Evolutionary conservation across 306 rosid species (phyloP).

Genomic region (Cajanus cajan): DNA sequence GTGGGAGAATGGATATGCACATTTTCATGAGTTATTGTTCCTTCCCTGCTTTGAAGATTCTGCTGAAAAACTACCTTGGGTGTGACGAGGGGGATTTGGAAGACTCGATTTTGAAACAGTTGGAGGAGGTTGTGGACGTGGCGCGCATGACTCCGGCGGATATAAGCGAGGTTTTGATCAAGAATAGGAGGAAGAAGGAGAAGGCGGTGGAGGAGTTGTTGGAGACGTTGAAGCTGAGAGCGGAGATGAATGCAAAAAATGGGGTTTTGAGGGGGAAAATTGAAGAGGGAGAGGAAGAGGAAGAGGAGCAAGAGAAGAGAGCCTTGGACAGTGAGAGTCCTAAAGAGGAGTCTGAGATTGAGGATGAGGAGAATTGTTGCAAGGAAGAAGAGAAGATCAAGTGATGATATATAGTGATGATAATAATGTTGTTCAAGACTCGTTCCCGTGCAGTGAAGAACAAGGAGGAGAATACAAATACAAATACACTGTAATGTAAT

Average conservation of each 20-base stretch:
- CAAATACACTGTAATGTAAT: background rate
- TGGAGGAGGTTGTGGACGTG: constrained; percentile 53
- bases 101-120: constrained; percentile 12
- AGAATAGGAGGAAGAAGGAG: constrained; percentile 61
- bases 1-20: constrained; percentile 99
- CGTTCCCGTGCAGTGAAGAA: background rate
- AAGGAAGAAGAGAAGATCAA: constrained; percentile 43
- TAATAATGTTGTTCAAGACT: background rate
- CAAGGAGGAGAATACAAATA: background rate
- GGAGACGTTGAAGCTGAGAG: constrained; percentile 56
- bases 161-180: constrained; percentile 85
- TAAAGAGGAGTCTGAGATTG: constrained; percentile 52
- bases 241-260: constrained; percentile 49
- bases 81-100: constrained; percentile 46
- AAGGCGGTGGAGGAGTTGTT: constrained; percentile 58
- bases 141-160: constrained; percentile 95
- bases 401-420: background rate
- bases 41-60: constrained; percentile 63
- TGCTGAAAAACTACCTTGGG: constrained; percentile 70
- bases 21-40: constrained; percentile 81
- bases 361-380: constrained; percentile 29
- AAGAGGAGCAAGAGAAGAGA: constrained; percentile 84
- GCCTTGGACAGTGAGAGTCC: constrained; percentile 94
- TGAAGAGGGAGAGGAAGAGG: constrained; percentile 38
- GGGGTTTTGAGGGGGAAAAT: constrained; percentile 29